Base-by-base conservation (phyloP, 257 asterid genomes). In the Ophiorrhiza pumila region DNA sequence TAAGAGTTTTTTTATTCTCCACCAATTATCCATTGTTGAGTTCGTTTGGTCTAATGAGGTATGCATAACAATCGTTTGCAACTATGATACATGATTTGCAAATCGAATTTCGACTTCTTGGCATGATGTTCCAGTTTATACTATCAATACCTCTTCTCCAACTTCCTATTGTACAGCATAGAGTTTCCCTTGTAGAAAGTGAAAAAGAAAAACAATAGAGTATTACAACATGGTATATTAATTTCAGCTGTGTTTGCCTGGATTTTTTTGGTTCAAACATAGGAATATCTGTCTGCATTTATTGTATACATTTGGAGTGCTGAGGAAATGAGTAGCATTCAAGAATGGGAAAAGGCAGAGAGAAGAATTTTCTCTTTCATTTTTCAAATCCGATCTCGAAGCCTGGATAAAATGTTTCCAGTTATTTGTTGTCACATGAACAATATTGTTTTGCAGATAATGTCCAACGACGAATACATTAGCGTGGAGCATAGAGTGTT, bases 401-500 rank as follows among this genome's bases (percentile, higher is more conserved):
- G 31, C 69, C 47, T 31, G 13, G 5, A 60, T 0, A 11, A 13
- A 32, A 50, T 47, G n/a, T 31, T 47, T 10, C 13, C 8, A 49
- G 27, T 17, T 37, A 22, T 47, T 65, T 37, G 22, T 41, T 23
- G 20, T 7, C 55, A 42, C 32, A 2, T 61, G 27, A 42, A 37
- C 34, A 60, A 31, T 70, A 62, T 62, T 34, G 27, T 68, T 52
- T 50, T 78, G 74, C 79, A 85, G 89, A 82, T 85, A n/a, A 73
- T 85, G 72, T 80, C 89, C 2, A 85, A 85, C 69, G 89, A 75
- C 41, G 74, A 67, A 71, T 82, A 82, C 80, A 78, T 60, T 53
- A 85, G 87, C 4, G 87, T 85, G 47, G 83, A 80, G 82, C 89
- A 85, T 39, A 65, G 82, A 55, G 87, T 85, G 31, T 42, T 62